Conservation (phyloP, 441 rosid genomes). For the Bruguiera hainesii region DNA sequence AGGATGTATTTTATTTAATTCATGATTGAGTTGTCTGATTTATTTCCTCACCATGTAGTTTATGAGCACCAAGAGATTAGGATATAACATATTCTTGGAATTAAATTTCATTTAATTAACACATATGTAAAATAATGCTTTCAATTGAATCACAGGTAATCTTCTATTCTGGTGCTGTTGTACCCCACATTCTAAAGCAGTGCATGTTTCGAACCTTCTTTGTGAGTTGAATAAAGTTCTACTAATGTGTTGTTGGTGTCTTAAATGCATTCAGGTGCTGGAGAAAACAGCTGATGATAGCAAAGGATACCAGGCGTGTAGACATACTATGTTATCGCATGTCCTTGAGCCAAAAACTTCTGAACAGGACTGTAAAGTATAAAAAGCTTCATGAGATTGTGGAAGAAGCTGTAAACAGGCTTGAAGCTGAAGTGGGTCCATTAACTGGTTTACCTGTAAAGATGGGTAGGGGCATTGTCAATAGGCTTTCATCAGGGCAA, state of each 20-base stretch:
- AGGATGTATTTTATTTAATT: no score
- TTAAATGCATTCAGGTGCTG: constrained; percentile 58
- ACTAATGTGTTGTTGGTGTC: constrained; percentile 10
- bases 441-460: constrained; percentile 74
- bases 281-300: constrained; percentile 82
- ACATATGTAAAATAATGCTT: no score
- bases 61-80: no score
- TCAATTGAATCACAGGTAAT: no score
- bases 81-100: no score
- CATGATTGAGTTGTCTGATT: no score
- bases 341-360: constrained; percentile 76
- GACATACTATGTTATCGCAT: constrained; percentile 90
- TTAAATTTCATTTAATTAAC: no score
- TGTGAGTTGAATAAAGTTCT: neutral
- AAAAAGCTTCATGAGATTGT: constrained; percentile 49
- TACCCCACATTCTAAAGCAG: no score
- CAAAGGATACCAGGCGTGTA: constrained; percentile 80
- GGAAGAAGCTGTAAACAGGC: constrained; percentile 69
- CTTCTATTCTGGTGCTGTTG: no score
- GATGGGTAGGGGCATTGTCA: constrained; percentile 88
- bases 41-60: no score
- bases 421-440: constrained; percentile 85
- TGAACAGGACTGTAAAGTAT: constrained; percentile 56
- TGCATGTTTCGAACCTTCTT: neutral
- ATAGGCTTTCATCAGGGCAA: constrained; percentile 77